Evolutionary conservation across 208 protist species (phyloP), one percentile per base, ranked within the genome.

Genomic region (Crithidia fasciculata): DNA sequence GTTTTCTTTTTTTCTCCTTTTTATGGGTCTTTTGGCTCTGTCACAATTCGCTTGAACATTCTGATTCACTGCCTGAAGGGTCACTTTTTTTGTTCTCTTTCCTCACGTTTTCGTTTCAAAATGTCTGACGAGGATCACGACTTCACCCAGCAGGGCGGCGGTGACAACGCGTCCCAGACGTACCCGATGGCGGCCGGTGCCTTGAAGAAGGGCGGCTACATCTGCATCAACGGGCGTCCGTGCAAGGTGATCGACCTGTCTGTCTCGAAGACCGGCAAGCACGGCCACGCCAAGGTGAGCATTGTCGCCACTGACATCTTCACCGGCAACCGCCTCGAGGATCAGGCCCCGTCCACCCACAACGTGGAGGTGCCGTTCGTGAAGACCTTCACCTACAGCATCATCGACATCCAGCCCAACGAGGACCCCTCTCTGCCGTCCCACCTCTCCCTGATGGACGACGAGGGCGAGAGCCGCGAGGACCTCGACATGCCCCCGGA

Each of bases 181-280:
- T 97, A 93, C 83, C 94, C 94, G 12, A 72, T 92, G 60, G 81
- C 93, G 54, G 90, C 92, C 70, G 95, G 95, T 64, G 85, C 89
- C 10, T 73, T 98, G 47, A 97, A 97, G 80, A 98, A 98, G 81
- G 92, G 92, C 44, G 88, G 89, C 43, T 92, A 95, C 74, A 74
- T 97, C 57, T 88, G 87, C 76, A 97, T 98, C 70, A 97, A 98
- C 74, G 74, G 80, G 64, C 85, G 85, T 36, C 98, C 98, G 60
- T 99, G 98, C 90, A 99, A 99, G 87, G 92, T 99, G 54, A 97
- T 99, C 69, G 98, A 99, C 74, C 95, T 98, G 79, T 98, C 94
- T 57, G 99, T 98, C 28, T 99, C 98, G 50, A 99, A 99, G 91
- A 99, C 98, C 61, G 99, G 99, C 72, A 99, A 99, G 91, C 99